A percentile compares a stretch with the other conserved stretches of the same genome.
Evolutionary conservation across 2,329 filamentous ascomycete species (phyloP).

Genomic region (Botrytis sinoallii): DNA sequence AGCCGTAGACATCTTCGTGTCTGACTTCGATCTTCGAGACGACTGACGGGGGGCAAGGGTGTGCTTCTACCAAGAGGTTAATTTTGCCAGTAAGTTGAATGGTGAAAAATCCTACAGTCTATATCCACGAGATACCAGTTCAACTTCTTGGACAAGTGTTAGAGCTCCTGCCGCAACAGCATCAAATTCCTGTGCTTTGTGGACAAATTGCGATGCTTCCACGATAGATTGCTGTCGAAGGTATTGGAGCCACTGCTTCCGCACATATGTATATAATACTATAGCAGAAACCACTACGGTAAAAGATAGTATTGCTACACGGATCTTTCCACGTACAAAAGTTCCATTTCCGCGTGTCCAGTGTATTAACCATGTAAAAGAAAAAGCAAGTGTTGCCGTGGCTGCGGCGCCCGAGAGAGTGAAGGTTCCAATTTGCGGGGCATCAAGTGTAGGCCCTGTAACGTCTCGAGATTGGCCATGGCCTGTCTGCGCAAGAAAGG

Average conservation of each 20-base stretch:
- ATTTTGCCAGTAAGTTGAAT: neutral
- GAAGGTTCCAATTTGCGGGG: slow-evolving; percentile 43
- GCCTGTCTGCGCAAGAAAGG: slow-evolving; percentile 46
- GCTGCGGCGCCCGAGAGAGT: slow-evolving; percentile 64
- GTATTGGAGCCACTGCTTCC: slow-evolving; percentile 78
- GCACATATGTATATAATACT: slow-evolving; percentile 67
- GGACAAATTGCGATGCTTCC: slow-evolving; percentile 65
- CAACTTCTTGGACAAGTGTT: slow-evolving; percentile 88
- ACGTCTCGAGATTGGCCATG: slow-evolving; percentile 30
- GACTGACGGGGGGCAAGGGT: slow-evolving; percentile 86
- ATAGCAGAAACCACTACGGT: slow-evolving; percentile 50
- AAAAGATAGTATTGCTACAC: slow-evolving; percentile 47
- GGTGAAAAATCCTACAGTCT: slow-evolving; percentile 59
- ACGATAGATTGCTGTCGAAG: slow-evolving; percentile 71
- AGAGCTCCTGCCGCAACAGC: slow-evolving; percentile 71
- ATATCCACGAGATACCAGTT: slow-evolving; percentile 88
- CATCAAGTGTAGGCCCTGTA: slow-evolving; percentile 23
- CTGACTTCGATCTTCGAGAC: slow-evolving; percentile 80
- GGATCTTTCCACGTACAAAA: slow-evolving; percentile 55
- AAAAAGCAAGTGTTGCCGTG: slow-evolving; percentile 61
- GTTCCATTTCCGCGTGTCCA: slow-evolving; percentile 59
- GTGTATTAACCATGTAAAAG: slow-evolving; percentile 59
- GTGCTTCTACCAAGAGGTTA: slow-evolving; percentile 60
- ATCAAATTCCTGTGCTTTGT: slow-evolving; percentile 77
- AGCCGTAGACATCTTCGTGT: slow-evolving; percentile 75